Conservation (phyloP, 2,329 filamentous ascomycete genomes). For the Emergomyces pasteurianus region DNA sequence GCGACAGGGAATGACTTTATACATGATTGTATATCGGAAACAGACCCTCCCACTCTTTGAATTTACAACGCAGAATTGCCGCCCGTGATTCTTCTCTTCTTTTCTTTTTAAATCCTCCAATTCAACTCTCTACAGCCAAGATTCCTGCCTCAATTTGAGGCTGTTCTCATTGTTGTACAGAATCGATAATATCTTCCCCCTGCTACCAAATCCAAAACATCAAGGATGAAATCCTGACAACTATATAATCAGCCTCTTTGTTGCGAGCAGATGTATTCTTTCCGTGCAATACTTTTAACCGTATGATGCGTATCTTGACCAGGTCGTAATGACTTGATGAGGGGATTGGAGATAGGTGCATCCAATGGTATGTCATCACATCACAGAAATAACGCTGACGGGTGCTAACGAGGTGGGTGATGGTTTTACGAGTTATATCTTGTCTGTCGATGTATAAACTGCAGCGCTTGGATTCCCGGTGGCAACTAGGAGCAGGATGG, state of each 20-base stretch:
- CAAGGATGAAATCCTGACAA: constrained; percentile 1
- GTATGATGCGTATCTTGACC: no score
- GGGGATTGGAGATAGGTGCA: neutral
- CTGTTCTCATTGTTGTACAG: neutral
- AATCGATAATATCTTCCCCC: neutral
- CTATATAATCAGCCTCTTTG: neutral
- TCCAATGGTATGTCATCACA: neutral
- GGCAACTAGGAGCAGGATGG: constrained; percentile 2
- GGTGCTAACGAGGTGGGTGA: constrained; percentile 5
- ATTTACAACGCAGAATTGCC: neutral
- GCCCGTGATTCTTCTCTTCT: no score
- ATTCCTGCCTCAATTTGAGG: constrained; percentile 3
- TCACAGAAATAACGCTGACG: neutral
- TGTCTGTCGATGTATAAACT: constrained; percentile 3
- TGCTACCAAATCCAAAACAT: constrained; percentile 1
- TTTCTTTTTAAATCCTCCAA: no score
- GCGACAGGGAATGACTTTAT: neutral
- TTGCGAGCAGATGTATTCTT: neutral
- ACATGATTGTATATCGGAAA: neutral
- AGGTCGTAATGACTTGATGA: neutral
- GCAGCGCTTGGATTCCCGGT: constrained; percentile 5
- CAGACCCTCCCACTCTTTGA: neutral
- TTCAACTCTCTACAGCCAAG: constrained; percentile 4
- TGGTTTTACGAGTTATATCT: neutral
- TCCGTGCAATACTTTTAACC: neutral